Base-by-base conservation (phyloP, 371 early-diverging fungal species). In the Parasitella parasitica region DNA sequence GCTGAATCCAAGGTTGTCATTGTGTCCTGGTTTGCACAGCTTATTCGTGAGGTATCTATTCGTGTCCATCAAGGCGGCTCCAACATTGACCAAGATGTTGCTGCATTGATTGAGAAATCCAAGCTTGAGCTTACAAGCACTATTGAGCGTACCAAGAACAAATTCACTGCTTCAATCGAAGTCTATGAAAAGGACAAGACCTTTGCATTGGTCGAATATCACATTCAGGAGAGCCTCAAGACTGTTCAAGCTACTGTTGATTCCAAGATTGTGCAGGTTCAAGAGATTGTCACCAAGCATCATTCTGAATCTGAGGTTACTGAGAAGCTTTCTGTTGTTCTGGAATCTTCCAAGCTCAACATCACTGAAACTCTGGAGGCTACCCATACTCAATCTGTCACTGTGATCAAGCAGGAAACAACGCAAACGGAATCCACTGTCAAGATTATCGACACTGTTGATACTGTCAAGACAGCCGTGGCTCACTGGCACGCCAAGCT, bases 371-470 rank as follows among this genome's bases (percentile, higher is more conserved):
- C 54, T 3, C 32, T 71, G 32, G 68, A 63, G 9, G 20, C 41
- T 13, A 24, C 54, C 11, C 43, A 49, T n/a, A 55, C 64, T 28
- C 39, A 71, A 24, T 61, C 67, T 1, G 49, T 61, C 11, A 56
- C 7, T 7, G 57, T 61, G 3, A 56, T 71, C 22, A 30, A 61
- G 22, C 59, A 68, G 18, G 68, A 67, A 30, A 58, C 57, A 15
- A 28, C 22, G 6, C 64, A 72, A 24, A 58, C 63, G 8, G 59
- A 65, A 6, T 57, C 69, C 15, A 62, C 69, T 30, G 61, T 69
- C 4, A 48, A 26, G 6, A 66, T 69, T 12, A 57, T 69, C 41
- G 72, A 72, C 26, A 69, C 63, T 13, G 69, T 72, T n/a, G 72
- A 72, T 7, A 30, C 56, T 22, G 64, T 73, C 48, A 69, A 73